A percentile compares a stretch with the other conserved stretches of the same genome.
These are phyloP conservation scores for Bolboschoenoplectus hybrid DNA, from an alignment of 202 grass and related monocot genomes.

Conservation along the genomic window DNA sequence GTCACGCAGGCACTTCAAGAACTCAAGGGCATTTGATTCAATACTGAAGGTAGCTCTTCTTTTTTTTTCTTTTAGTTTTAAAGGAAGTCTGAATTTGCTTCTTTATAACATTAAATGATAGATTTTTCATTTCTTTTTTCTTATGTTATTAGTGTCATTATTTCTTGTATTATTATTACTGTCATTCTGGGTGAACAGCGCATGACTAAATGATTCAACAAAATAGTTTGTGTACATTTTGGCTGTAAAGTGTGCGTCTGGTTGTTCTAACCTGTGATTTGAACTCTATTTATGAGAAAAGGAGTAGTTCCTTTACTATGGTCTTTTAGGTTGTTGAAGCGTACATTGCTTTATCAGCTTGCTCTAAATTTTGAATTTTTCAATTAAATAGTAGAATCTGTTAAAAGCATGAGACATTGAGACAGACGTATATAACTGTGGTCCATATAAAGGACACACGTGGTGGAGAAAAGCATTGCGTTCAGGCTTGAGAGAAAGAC, in stretches of 20 bases:
- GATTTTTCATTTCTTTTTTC: slow-evolving; percentile 15
- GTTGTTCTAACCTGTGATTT: background rate
- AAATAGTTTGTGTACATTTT: slow-evolving; percentile 11
- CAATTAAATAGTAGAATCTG: background rate
- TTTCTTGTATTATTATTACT: slow-evolving; percentile 22
- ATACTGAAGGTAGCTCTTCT: background rate
- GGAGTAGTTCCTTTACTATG: background rate
- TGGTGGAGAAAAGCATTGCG: background rate
- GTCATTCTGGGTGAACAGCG: slow-evolving; percentile 10
- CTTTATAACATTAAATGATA: slow-evolving; percentile 39
- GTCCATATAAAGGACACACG: slow-evolving; percentile 16
- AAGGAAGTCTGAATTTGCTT: slow-evolving; percentile 25
- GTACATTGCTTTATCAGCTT: background rate
- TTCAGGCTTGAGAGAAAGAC: slow-evolving; percentile 17
- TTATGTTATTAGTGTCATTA: slow-evolving; percentile 29
- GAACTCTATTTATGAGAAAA: background rate
- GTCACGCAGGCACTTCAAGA: slow-evolving; percentile 65
- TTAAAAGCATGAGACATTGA: background rate
- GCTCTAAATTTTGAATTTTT: background rate
- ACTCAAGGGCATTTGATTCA: slow-evolving; percentile 54
- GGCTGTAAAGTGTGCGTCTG: background rate
- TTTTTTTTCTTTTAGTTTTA: background rate
- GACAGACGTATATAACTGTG: background rate
- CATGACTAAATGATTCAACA: slow-evolving; percentile 25
- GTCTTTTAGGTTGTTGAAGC: slow-evolving; percentile 1